Evolutionary conservation across 2,329 filamentous ascomycete genomes (phyloP).

Genomic region (Colletotrichum tropicale): DNA sequence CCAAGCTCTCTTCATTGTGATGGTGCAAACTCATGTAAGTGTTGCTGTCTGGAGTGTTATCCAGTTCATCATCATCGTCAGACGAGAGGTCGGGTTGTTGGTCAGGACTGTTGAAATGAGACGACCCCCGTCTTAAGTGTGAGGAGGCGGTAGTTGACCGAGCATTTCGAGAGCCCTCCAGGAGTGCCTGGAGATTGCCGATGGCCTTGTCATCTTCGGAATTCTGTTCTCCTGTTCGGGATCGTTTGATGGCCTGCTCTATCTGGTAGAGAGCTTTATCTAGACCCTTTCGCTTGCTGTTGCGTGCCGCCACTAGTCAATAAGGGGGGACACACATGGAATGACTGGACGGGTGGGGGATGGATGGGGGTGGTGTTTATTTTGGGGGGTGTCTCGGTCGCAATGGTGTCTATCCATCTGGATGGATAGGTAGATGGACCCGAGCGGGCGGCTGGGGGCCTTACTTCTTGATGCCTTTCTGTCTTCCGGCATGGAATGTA

Average conservation of each 20-base stretch:
- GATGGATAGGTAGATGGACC: background rate
- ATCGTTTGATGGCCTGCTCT: constrained; percentile 69
- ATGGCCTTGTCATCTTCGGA: constrained; percentile 51
- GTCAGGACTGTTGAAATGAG: constrained; percentile 22
- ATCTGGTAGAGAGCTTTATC: constrained; percentile 78
- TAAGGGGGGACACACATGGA: constrained; percentile 17
- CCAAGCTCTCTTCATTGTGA: constrained; percentile 53
- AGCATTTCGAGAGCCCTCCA: constrained; percentile 30
- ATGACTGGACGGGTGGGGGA: background rate
- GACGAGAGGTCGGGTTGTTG: constrained; percentile 34
- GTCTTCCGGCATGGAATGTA: constrained; percentile 75
- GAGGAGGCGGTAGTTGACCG: constrained; percentile 24
- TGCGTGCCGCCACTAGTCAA: background rate
- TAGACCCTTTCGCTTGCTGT: constrained; percentile 73
- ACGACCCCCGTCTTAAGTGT: constrained; percentile 13
- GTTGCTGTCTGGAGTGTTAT: constrained; percentile 27
- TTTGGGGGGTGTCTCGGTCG: background rate
- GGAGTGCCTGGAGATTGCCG: constrained; percentile 43
- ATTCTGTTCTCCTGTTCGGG: constrained; percentile 48
- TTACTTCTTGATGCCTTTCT: constrained; percentile 80
- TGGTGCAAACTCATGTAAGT: constrained; percentile 25
- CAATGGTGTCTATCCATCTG: background rate
- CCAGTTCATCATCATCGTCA: constrained; percentile 35
- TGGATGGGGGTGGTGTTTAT: background rate
- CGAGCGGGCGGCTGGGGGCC: constrained; percentile 19